Base-by-base conservation (phyloP, 2,329 filamentous ascomycete species). In the Nannizziopsis arthrosporioides region DNA sequence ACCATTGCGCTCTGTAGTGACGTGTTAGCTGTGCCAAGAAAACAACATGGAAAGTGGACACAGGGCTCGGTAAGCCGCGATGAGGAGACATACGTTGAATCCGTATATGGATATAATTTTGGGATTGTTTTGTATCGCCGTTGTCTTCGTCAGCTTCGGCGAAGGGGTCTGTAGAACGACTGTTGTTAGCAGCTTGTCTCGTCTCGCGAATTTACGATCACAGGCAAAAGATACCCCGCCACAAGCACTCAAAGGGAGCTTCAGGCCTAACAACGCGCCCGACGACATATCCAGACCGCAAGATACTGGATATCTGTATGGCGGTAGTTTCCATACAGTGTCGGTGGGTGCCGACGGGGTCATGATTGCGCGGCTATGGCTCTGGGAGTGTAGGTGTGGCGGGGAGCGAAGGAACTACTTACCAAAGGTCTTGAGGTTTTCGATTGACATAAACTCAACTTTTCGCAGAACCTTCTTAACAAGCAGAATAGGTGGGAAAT, bases 61-160 rank as follows among this genome's bases (percentile, higher is more conserved):
- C 46, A 30, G 17, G n/a, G 31, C 31, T 22, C 49, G 17, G 15
- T 11, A 32, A 49, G 46, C 27, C 18, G 37, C 36, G 38, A 49
- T 12, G 27, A 38, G 37, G 54, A 47, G 31, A 81, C 84, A 66
- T 82, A 96, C 90, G 92, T 71, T 98, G 92, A 70, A 96, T 96
- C 73, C 92, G 89, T 73, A 98, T 96, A 76, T 96, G 92, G 71
- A 96, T 94, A 72, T 95, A 94, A 74, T 94, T 93, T 75, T 94
- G 86, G 69, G 85, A 82, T 78, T 92, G 85, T 75, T 92, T 92
- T 69, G 81, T 84, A 75, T 94, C 85, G 78, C 88, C 89, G 72
- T 84, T 88, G 73, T 94, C 89, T 83, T 95, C 90, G 86, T 95
- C 92, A 81, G 89, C 92, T 86, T 96, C 92, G 84, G 92, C 92